Percentiles rank a stretch among this genome's conserved stretches.
Conservation (phyloP, 345 rosid species). For the Turritis glabra region DNA sequence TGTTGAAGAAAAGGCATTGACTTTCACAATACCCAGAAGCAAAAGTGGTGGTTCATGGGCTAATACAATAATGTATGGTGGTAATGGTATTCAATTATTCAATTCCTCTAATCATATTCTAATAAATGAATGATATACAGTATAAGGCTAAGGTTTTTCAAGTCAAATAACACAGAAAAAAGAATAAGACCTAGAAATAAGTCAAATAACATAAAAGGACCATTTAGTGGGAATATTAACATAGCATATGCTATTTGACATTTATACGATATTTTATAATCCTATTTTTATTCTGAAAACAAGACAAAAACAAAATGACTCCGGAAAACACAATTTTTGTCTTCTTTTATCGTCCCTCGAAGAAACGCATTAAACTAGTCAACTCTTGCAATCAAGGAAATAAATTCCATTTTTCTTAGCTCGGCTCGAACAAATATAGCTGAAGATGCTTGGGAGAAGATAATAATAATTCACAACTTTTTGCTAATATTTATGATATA, state of each 20-base stretch:
- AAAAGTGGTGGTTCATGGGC: constrained; percentile 27
- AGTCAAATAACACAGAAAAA: constrained; percentile 14
- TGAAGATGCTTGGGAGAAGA: neutral
- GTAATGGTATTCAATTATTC: constrained; percentile 1
- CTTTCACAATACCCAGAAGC: constrained; percentile 44
- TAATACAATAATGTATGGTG: constrained; percentile 8
- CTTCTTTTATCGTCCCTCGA: constrained; percentile 8
- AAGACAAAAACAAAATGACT: constrained; percentile 28
- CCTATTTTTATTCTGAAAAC: neutral
- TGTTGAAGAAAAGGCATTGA: constrained; percentile 62
- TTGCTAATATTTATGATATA: neutral
- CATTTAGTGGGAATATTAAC: constrained; percentile 33
- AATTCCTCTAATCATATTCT: constrained; percentile 16
- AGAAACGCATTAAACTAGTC: constrained; percentile 29
- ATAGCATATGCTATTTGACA: constrained; percentile 30
- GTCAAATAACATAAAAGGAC: constrained; percentile 20
- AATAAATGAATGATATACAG: neutral
- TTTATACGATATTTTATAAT: neutral
- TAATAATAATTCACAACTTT: constrained; percentile 16
- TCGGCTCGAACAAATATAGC: constrained; percentile 6
- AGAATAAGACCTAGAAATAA: neutral
- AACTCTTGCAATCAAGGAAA: constrained; percentile 28
- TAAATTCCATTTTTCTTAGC: neutral
- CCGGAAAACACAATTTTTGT: constrained; percentile 26
- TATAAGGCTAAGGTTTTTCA: neutral